These are phyloP conservation scores for Botrytis byssoidea DNA, from an alignment of 2,329 filamentous ascomycete genomes.

Conservation along the genomic window DNA sequence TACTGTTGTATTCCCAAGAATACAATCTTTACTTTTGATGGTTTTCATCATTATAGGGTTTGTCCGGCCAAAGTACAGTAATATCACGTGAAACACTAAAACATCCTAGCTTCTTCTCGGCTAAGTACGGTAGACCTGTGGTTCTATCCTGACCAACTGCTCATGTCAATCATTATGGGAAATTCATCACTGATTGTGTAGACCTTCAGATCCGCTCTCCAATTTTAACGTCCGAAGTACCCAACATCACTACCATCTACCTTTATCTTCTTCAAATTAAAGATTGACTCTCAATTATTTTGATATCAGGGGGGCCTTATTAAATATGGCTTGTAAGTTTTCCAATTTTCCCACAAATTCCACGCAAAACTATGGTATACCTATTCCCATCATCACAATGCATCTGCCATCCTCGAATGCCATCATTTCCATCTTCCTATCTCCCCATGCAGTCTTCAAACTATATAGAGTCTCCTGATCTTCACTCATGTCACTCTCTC, in stretches of 20 bases:
- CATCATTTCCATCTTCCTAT: constrained; percentile 27
- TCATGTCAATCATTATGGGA: constrained; percentile 13
- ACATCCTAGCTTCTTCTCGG: background rate
- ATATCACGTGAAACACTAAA: background rate
- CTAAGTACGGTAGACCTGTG: constrained; percentile 4
- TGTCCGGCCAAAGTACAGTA: background rate
- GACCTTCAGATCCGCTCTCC: constrained; percentile 22
- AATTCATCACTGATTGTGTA: constrained; percentile 15
- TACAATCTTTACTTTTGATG: background rate
- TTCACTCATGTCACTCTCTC: constrained; percentile 13
- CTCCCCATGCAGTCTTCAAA: constrained; percentile 24
- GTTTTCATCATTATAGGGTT: background rate
- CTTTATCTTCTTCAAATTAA: constrained; percentile 22
- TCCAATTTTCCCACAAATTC: constrained; percentile 24
- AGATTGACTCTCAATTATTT: constrained; percentile 25
- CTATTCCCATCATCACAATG: constrained; percentile 29
- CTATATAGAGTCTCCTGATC: constrained; percentile 16
- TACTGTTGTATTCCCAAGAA: no score
- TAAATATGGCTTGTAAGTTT: constrained; percentile 44
- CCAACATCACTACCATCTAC: constrained; percentile 24
- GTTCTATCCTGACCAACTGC: constrained; percentile 1
- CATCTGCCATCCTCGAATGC: constrained; percentile 29
- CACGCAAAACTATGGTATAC: constrained; percentile 3
- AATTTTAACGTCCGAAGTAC: constrained; percentile 23
- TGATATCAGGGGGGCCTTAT: constrained; percentile 33